A percentile compares a stretch with the other conserved stretches of the same genome.
Conservation (phyloP, 2,329 filamentous ascomycete species). For the Neofusicoccum kwambonambiense region DNA sequence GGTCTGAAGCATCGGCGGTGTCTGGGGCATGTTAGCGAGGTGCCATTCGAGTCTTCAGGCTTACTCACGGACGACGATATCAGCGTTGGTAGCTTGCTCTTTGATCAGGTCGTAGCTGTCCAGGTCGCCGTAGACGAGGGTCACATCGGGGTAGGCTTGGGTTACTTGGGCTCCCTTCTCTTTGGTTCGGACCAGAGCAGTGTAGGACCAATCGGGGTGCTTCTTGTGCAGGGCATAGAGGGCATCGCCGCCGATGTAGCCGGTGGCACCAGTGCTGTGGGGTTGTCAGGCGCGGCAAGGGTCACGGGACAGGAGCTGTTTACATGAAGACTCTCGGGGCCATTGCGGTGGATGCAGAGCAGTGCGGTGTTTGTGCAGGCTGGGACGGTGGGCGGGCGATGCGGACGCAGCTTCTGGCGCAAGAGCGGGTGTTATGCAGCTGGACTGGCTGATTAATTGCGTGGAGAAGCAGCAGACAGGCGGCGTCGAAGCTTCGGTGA, state of each 20-base stretch:
- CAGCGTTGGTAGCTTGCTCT: constrained; percentile 6
- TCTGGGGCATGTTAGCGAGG: constrained; percentile 20
- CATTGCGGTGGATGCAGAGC: neutral
- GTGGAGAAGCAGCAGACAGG: neutral
- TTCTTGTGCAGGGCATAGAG: constrained; percentile 7
- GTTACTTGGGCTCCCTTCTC: neutral
- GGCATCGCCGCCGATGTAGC: constrained; percentile 18
- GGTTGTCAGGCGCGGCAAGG: neutral
- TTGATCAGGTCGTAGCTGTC: constrained; percentile 14
- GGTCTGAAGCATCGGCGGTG: constrained; percentile 30
- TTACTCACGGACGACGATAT: constrained; percentile 25
- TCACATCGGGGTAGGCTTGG: constrained; percentile 6
- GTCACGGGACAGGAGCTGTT: neutral
- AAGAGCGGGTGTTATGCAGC: neutral
- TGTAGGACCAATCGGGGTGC: constrained; percentile 9
- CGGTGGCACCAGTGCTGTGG: constrained; percentile 10
- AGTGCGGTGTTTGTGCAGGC: no score
- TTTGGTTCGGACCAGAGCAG: constrained; percentile 5
- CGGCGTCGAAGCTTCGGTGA: neutral
- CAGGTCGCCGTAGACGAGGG: constrained; percentile 9
- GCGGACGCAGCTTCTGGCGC: neutral
- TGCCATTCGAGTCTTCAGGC: rapidly evolving
- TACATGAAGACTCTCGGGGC: constrained; percentile 6
- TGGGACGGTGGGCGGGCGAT: no score
- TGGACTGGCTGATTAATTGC: neutral